phyloP scores from a whole-genome alignment of 179 eudicot genomes.

The Vitellaria paradoxa region DNA sequence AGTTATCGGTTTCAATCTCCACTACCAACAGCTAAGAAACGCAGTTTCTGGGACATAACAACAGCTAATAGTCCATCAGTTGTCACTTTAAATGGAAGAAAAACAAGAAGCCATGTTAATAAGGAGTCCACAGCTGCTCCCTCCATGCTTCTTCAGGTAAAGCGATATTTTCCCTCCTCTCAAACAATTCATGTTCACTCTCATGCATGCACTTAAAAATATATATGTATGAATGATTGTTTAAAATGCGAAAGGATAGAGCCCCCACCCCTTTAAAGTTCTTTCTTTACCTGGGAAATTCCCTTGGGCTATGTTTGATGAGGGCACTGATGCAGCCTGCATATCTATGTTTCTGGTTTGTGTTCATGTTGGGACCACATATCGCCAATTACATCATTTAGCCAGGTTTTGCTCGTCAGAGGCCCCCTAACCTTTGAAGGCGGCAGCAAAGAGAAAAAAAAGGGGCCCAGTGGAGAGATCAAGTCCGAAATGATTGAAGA shows the following conservation, averaged over 20 bases:
- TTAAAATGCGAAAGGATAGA: too few relatives aligned
- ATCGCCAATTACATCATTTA: constrained; percentile 38
- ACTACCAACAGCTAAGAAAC: constrained; percentile 63
- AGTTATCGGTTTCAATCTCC: constrained; percentile 66
- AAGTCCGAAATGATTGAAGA: neutral
- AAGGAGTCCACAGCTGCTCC: constrained; percentile 48
- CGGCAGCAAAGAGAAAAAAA: neutral
- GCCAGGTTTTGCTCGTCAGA: constrained; percentile 80
- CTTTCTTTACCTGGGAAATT: neutral
- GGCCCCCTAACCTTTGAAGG: constrained; percentile 17
- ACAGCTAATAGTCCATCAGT: constrained; percentile 79
- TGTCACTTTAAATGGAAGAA: constrained; percentile 56
- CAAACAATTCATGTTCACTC: neutral
- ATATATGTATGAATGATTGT: neutral
- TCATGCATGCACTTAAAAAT: neutral
- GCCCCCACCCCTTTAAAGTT: too few relatives aligned
- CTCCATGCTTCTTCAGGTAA: constrained; percentile 92
- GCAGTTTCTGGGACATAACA: constrained; percentile 91
- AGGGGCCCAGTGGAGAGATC: neutral
- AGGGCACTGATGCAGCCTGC: constrained; percentile 61
- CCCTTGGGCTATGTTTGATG: too few relatives aligned
- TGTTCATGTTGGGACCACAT: constrained; percentile 52
- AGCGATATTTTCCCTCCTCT: neutral
- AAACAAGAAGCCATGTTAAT: constrained; percentile 65
- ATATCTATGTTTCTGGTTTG: constrained; percentile 55